phyloP scores from a whole-genome alignment of 805 yeast species.

The Yamadazyma sp. region DNA sequence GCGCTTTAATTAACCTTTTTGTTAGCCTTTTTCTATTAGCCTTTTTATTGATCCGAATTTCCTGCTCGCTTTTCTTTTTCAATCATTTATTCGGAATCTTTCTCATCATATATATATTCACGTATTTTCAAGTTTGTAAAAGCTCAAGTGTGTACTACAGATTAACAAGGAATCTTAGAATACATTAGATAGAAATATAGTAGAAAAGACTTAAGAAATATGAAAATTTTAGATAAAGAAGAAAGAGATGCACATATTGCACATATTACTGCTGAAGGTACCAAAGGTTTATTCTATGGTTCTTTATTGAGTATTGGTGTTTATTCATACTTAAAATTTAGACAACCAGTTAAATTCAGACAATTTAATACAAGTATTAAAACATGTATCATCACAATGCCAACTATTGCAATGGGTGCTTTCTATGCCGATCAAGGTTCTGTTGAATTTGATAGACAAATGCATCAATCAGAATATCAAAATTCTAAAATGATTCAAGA shows the following conservation, averaged over 20 bases:
- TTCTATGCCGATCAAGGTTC: conserved; percentile 46
- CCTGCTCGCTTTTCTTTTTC: too few species aligned
- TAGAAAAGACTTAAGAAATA: too few species aligned
- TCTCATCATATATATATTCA: too few species aligned
- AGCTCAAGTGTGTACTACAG: too few species aligned
- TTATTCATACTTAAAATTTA: conserved; percentile 28
- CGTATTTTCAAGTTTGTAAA: too few species aligned
- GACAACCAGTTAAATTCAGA: conserved; percentile 31
- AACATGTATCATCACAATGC: conserved; percentile 36
- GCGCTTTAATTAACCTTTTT: too few species aligned
- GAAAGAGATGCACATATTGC: conserved; percentile 40
- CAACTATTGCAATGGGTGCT: conserved; percentile 35
- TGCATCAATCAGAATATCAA: conserved; percentile 30
- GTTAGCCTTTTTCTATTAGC: too few species aligned
- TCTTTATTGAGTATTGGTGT: conserved; percentile 28
- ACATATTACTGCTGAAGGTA: conserved; percentile 33
- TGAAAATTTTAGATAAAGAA: conserved; percentile 37
- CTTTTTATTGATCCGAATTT: too few species aligned
- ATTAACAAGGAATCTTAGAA: too few species aligned
- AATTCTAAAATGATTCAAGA: conserved; percentile 31
- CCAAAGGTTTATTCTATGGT: conserved; percentile 38
- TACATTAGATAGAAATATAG: too few species aligned
- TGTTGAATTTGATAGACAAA: conserved; percentile 37
- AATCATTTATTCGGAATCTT: too few species aligned
- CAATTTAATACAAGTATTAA: conserved; percentile 38